Conservation (phyloP, 2,329 filamentous ascomycete genomes). For the Venturia aucupariae region DNA sequence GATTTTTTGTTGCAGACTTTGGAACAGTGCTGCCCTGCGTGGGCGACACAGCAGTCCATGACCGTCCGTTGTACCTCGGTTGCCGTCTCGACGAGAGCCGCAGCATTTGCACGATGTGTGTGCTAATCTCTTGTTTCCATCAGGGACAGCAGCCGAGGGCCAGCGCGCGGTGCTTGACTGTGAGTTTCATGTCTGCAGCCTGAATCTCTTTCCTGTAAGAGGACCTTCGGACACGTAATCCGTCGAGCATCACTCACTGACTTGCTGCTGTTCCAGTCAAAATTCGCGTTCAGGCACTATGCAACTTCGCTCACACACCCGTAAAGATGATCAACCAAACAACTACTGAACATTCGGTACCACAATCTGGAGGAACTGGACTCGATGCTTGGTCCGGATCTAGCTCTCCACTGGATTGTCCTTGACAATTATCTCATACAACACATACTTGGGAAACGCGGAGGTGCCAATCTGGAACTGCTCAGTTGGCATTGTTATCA, state of each 20-base stretch:
- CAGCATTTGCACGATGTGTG: conserved; percentile 13
- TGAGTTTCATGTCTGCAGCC: conserved; percentile 14
- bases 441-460: background rate
- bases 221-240: background rate
- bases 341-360: conserved; percentile 12
- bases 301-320: conserved; percentile 14
- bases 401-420: background rate
- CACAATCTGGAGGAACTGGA: background rate
- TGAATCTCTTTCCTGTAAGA: conserved; percentile 7
- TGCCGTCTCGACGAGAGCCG: conserved; percentile 13
- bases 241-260: background rate
- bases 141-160: conserved; percentile 15
- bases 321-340: conserved; percentile 13
- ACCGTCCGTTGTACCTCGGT: conserved; percentile 12
- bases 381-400: background rate
- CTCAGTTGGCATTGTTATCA: conserved; percentile 1
- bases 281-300: conserved; percentile 6
- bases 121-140: conserved; percentile 13
- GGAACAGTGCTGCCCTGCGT: conserved; percentile 14
- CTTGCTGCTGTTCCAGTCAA: conserved; percentile 8
- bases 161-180: conserved; percentile 13
- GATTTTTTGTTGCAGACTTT: conserved; percentile 9
- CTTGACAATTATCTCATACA: background rate
- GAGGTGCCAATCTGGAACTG: background rate
- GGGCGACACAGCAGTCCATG: conserved; percentile 14